phyloP scores from a whole-genome alignment of 768 basidiomycete species.

The Mycena leptocephala region DNA sequence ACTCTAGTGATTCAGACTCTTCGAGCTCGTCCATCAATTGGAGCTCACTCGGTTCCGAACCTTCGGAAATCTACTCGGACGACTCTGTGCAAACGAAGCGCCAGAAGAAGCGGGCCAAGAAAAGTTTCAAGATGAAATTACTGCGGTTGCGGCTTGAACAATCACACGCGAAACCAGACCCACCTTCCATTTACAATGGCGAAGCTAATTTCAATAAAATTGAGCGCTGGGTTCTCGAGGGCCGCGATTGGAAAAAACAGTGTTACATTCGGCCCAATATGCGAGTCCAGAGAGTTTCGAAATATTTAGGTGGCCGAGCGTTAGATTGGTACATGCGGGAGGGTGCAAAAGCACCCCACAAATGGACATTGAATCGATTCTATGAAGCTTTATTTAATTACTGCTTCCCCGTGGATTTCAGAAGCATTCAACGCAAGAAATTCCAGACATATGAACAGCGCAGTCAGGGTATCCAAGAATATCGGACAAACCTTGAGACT shows the following conservation, averaged over 20 bases:
- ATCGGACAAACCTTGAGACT: background rate
- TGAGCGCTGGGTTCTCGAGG: constrained; percentile 24
- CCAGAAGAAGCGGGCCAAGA: no score
- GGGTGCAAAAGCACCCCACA: constrained; percentile 9
- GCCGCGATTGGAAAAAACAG: constrained; percentile 4
- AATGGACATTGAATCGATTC: constrained; percentile 16
- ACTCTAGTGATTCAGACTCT: no score
- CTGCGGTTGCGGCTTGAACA: no score
- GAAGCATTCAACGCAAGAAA: constrained; percentile 29
- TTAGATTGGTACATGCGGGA: constrained; percentile 24
- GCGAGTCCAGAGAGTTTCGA: background rate
- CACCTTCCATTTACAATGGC: constrained; percentile 22
- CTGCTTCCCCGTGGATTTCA: constrained; percentile 32
- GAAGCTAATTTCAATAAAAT: constrained; percentile 1
- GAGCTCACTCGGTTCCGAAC: no score
- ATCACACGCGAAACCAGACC: constrained; percentile 23
- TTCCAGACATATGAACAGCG: constrained; percentile 21
- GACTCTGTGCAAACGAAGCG: no score
- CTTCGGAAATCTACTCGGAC: no score
- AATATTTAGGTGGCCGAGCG: constrained; percentile 11
- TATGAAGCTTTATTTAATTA: constrained; percentile 31
- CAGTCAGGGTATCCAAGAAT: constrained; percentile 8
- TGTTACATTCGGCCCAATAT: background rate
- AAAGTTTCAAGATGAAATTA: no score
- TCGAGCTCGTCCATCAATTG: no score